A percentile compares a stretch with the other conserved stretches of the same genome.
These are phyloP conservation scores for Paecilomyces niveus DNA, from an alignment of 2,329 filamentous ascomycete species.

Conservation along the genomic window DNA sequence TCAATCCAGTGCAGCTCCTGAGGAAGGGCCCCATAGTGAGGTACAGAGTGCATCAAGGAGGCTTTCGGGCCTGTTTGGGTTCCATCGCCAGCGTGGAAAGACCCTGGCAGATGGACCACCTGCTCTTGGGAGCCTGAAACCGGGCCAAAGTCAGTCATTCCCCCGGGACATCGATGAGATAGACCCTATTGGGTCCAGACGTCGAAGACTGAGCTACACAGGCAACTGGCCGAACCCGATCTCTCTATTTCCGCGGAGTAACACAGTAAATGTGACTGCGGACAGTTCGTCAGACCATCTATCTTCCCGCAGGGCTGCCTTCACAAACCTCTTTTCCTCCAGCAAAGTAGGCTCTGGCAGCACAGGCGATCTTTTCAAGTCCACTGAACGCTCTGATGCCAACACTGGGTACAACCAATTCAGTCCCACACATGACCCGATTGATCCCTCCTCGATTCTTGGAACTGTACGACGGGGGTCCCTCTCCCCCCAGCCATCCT, in stretches of 20 bases:
- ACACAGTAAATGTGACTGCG: constrained; percentile 34
- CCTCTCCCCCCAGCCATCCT: constrained; percentile 42
- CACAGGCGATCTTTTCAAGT: constrained; percentile 19
- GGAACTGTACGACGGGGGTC: constrained; percentile 36
- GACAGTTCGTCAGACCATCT: constrained; percentile 35
- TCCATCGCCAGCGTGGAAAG: constrained; percentile 56
- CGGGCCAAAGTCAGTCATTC: constrained; percentile 57
- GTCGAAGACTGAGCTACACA: constrained; percentile 51
- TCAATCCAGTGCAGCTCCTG: constrained; percentile 1
- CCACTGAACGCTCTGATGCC: constrained; percentile 26
- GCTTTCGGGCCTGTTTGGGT: constrained; percentile 52
- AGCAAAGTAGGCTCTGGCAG: constrained; percentile 31
- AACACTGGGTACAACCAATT: constrained; percentile 41
- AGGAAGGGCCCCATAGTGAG: constrained; percentile 30
- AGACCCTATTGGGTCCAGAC: constrained; percentile 43
- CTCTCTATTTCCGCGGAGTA: constrained; percentile 40
- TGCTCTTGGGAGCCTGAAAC: constrained; percentile 50
- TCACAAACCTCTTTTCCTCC: constrained; percentile 38
- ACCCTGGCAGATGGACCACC: constrained; percentile 53
- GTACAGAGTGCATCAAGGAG: constrained; percentile 43
- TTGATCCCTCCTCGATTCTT: constrained; percentile 38
- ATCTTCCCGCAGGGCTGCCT: constrained; percentile 31
- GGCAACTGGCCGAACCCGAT: constrained; percentile 48
- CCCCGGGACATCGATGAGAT: constrained; percentile 48
- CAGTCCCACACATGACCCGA: constrained; percentile 39